Evolutionary conservation across 371 early-diverging fungal genomes (phyloP).

Genomic region (Thermomucor indicae-seudaticae): DNA sequence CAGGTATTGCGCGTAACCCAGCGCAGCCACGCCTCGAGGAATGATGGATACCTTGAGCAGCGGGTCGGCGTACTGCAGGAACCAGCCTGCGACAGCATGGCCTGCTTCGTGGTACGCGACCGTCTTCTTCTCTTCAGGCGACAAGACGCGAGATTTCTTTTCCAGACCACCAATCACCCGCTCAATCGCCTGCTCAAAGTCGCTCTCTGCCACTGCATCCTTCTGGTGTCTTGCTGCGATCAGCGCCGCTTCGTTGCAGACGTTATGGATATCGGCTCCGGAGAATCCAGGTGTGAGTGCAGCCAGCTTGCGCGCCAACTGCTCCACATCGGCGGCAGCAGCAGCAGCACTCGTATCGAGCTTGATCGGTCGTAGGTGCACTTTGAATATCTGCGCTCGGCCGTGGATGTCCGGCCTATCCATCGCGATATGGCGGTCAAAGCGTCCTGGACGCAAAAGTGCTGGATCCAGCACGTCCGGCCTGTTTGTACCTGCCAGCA

Average conservation of each 20-base stretch:
- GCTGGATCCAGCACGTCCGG: conserved; percentile 93
- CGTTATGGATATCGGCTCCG: conserved; percentile 95
- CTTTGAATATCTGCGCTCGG: conserved; percentile 92
- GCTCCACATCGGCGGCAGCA: conserved; percentile 13
- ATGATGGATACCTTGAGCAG: conserved; percentile 97
- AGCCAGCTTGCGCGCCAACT: conserved; percentile 41
- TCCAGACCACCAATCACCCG: conserved; percentile 98
- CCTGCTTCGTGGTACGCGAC: conserved; percentile 99
- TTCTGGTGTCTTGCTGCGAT: conserved; percentile 90
- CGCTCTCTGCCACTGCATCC: conserved; percentile 72
- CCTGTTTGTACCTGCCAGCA: conserved; percentile 93
- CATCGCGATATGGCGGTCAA: conserved; percentile 97
- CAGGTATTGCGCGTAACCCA: conserved; percentile 98
- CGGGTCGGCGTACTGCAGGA: conserved; percentile 92
- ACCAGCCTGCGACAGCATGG: conserved; percentile 99
- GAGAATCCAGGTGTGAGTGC: conserved; percentile 97
- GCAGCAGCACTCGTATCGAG: background rate
- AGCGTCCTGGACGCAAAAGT: conserved; percentile 95
- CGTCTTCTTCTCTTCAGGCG: conserved; percentile 97
- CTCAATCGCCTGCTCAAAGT: conserved; percentile 98
- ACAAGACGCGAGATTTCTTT: conserved; percentile 92
- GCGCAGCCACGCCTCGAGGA: conserved; percentile 93
- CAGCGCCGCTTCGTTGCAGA: conserved; percentile 99
- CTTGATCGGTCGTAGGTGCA: conserved; percentile 85
- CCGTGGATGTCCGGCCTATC: conserved; percentile 97